A percentile compares a stretch with the other conserved stretches of the same genome.
Evolutionary conservation across 1,139 yeast genomes (phyloP).

Genomic region (Suhomyces maxii): DNA sequence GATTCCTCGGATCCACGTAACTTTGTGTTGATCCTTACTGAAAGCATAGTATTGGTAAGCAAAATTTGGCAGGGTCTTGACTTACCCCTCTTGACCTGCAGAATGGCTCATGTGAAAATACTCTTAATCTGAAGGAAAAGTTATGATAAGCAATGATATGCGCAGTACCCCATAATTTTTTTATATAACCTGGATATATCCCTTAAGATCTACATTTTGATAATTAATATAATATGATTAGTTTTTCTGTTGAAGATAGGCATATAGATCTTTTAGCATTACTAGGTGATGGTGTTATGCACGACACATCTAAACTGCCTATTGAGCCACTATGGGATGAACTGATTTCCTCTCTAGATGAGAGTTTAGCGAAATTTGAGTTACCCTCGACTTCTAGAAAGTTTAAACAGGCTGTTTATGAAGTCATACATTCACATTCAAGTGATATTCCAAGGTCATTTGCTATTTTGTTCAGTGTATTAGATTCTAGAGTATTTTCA

Average conservation of each 20-base stretch:
- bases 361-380: conserved; percentile 29
- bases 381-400: conserved; percentile 35
- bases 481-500: conserved; percentile 35
- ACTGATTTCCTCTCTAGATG: conserved; percentile 20
- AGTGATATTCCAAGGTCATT: conserved; percentile 23
- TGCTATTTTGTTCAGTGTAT: conserved; percentile 25
- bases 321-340: conserved; percentile 25
- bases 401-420: conserved; percentile 18
- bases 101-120: background rate
- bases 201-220: background rate
- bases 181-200: background rate
- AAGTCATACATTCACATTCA: conserved; percentile 3
- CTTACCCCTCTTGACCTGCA: background rate
- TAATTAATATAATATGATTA: conserved; percentile 1
- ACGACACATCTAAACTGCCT: conserved; percentile 31
- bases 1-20: too few relatives aligned
- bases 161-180: background rate
- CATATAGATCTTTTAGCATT: conserved; percentile 28
- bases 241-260: background rate
- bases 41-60: too few relatives aligned
- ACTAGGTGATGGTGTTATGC: conserved; percentile 40
- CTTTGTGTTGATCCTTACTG: too few relatives aligned
- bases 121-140: background rate
- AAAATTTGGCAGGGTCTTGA: background rate
- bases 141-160: background rate